A percentile compares a stretch with the other conserved stretches of the same genome.
phyloP scores from a whole-genome alignment of 495 filamentous ascomycete genomes.

The Endocarpon pusillum region DNA sequence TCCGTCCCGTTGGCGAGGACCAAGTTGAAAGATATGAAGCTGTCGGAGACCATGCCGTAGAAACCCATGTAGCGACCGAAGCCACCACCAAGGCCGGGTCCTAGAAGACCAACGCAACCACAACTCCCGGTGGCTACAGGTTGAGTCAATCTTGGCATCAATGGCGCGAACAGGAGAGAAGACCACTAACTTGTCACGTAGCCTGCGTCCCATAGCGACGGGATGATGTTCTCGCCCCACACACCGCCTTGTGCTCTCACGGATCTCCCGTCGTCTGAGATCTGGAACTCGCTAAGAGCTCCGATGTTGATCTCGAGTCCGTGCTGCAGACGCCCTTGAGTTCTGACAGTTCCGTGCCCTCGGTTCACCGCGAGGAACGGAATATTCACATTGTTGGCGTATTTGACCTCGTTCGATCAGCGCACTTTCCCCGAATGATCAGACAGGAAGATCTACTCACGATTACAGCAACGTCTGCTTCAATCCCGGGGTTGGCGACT shows the following conservation, averaged over 20 bases:
- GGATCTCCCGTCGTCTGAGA: slow-evolving; percentile 19
- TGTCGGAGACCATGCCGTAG: slow-evolving; percentile 21
- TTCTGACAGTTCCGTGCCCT: slow-evolving; percentile 17
- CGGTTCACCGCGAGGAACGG: slow-evolving; percentile 26
- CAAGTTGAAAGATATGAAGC: slow-evolving; percentile 39
- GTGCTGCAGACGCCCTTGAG: slow-evolving; percentile 14
- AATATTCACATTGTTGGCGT: slow-evolving; percentile 17
- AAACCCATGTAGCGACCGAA: neutral
- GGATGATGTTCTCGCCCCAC: slow-evolving; percentile 4
- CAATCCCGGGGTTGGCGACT: slow-evolving; percentile 20
- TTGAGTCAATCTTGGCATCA: neutral
- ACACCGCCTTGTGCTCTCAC: slow-evolving; percentile 27
- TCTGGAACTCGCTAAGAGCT: slow-evolving; percentile 16
- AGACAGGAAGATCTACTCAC: slow-evolving; percentile 10
- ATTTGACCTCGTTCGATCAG: slow-evolving; percentile 12
- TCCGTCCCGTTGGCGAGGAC: slow-evolving; percentile 43
- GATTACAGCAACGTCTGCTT: slow-evolving; percentile 23
- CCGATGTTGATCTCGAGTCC: slow-evolving; percentile 25
- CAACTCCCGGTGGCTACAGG: neutral
- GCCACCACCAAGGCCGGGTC: slow-evolving; percentile 1
- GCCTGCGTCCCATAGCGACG: neutral
- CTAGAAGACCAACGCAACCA: neutral
- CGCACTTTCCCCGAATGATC: neutral
- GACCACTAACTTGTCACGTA: slow-evolving; percentile 5
- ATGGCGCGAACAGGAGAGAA: neutral